Evolutionary conservation across 2,329 filamentous ascomycete genomes (phyloP).

Genomic region (Trichoderma breve): DNA sequence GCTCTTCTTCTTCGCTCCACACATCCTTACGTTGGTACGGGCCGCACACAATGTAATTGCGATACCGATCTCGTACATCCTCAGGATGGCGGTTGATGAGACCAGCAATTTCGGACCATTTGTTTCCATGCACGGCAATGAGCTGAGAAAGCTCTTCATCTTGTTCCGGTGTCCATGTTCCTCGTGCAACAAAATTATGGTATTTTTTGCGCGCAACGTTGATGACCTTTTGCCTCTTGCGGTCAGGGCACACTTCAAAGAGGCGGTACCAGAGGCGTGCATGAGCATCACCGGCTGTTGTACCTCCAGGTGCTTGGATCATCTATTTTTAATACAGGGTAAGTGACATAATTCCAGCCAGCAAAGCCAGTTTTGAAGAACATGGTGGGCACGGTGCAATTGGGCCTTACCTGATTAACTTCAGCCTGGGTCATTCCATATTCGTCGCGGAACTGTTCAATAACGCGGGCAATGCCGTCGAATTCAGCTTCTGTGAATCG

Average conservation of each 20-base stretch:
- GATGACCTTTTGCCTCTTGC: constrained; percentile 53
- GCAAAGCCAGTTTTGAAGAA: not conserved
- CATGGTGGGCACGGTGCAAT: not conserved
- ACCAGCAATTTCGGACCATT: constrained; percentile 63
- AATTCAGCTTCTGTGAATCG: constrained; percentile 46
- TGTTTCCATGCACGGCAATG: constrained; percentile 40
- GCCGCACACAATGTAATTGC: constrained; percentile 63
- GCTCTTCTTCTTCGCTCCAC: constrained; percentile 63
- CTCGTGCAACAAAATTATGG: constrained; percentile 60
- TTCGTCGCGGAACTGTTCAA: constrained; percentile 46
- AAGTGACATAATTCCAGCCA: not conserved
- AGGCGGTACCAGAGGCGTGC: constrained; percentile 51
- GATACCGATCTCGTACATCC: constrained; percentile 68
- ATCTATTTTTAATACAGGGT: constrained; percentile 28
- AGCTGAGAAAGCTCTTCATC: constrained; percentile 37
- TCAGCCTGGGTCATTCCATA: constrained; percentile 43
- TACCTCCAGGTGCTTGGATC: constrained; percentile 38
- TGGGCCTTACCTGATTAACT: constrained; percentile 45
- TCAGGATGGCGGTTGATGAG: constrained; percentile 62
- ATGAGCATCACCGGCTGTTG: constrained; percentile 36
- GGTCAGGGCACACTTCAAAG: constrained; percentile 47
- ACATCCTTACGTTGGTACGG: constrained; percentile 49
- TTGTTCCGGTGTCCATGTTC: constrained; percentile 43
- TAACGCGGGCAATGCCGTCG: constrained; percentile 38
- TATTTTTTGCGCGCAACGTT: constrained; percentile 60